Conservation (phyloP, 139 green algal genomes). For the Coelastrella sp. region DNA sequence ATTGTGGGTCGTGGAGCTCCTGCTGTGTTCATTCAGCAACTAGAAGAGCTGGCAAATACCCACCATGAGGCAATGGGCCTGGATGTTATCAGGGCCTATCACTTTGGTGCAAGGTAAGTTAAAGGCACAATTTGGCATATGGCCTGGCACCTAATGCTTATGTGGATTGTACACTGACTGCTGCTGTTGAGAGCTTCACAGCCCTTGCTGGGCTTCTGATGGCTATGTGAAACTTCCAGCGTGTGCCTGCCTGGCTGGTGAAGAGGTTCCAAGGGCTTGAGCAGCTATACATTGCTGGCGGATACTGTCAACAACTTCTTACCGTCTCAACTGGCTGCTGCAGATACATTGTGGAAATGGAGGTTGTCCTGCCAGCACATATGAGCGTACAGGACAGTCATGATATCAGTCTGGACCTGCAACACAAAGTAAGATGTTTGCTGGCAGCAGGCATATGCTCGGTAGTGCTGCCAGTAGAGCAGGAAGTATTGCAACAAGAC, state of each 20-base stretch:
- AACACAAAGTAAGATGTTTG: slow-evolving; percentile 78
- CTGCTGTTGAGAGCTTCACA: not conserved
- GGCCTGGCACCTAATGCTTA: not conserved
- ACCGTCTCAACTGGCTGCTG: not conserved
- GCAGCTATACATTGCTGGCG: no score
- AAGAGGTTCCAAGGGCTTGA: no score
- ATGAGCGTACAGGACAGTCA: slow-evolving; percentile 75
- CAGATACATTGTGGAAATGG: slow-evolving; percentile 80
- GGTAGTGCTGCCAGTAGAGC: no score
- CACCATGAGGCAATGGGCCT: slow-evolving; percentile 62
- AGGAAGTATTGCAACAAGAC: no score
- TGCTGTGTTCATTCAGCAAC: slow-evolving; percentile 58
- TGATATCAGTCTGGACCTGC: slow-evolving; percentile 78
- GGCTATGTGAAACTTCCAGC: no score
- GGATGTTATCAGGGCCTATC: slow-evolving; percentile 56
- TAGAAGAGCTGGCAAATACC: slow-evolving; percentile 62
- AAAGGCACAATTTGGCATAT: slow-evolving; percentile 52
- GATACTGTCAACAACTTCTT: no score
- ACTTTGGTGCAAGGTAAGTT: slow-evolving; percentile 66
- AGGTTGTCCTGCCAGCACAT: slow-evolving; percentile 74
- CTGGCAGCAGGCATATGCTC: no score
- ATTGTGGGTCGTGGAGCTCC: slow-evolving; percentile 75
- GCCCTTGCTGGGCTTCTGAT: no score
- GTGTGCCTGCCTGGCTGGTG: no score
- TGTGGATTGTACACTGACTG: not conserved